Evolutionary conservation across 176 grass and related monocot species (phyloP).

Genomic region (Microstegium vimineum): DNA sequence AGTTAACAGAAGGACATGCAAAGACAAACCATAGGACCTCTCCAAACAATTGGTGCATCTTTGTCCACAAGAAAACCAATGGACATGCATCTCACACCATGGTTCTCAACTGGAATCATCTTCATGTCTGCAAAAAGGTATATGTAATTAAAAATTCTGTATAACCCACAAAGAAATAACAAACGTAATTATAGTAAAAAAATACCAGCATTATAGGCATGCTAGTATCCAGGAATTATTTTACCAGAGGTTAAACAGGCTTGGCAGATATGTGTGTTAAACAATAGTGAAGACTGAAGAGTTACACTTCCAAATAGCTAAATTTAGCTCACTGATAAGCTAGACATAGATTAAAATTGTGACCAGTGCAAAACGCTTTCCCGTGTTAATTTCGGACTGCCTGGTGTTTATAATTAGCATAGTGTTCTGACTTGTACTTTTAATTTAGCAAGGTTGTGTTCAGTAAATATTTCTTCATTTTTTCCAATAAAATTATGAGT

Average conservation of each 20-base stretch:
- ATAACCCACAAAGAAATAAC: neutral
- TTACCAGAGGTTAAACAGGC: neutral
- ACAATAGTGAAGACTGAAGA: neutral
- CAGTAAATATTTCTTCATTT: constrained; percentile 1
- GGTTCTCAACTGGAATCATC: constrained; percentile 94
- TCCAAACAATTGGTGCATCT: constrained; percentile 89
- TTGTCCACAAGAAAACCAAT: constrained; percentile 98
- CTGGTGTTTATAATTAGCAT: neutral
- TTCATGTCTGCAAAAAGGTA: constrained; percentile 61
- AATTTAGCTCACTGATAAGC: constrained; percentile 1
- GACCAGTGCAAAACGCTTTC: neutral
- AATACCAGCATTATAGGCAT: neutral
- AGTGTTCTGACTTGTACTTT: neutral
- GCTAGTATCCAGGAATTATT: neutral
- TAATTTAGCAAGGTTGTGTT: neutral
- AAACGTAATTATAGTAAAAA: neutral
- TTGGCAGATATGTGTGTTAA: neutral
- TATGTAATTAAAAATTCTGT: neutral
- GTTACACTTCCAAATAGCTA: neutral
- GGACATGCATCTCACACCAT: constrained; percentile 90
- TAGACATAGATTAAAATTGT: neutral
- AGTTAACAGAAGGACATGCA: constrained; percentile 20
- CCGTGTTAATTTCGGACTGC: neutral
- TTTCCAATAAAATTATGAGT: neutral
- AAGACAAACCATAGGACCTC: constrained; percentile 99